Evolutionary conservation across 768 basidiomycete species (phyloP), one percentile per base, ranked within the genome.

Genomic region (Mrakia frigida): DNA sequence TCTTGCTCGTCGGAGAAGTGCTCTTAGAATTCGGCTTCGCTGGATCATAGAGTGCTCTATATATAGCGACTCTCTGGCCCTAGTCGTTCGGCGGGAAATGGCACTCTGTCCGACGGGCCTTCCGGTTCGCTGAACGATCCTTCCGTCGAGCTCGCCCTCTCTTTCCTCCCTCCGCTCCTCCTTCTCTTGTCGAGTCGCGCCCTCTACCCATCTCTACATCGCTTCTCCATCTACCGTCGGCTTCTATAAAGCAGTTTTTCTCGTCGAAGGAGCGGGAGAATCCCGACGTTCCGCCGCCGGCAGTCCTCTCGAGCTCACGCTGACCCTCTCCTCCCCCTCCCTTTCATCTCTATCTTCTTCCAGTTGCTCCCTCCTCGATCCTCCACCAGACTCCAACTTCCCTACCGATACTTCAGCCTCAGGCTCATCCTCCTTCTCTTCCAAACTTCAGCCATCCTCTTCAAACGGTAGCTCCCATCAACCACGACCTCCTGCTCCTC

Each of bases 281-380:
- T 14, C 46, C 46, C 46, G 46, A 50, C 46, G 14, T 16, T 50
- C 46, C 31, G 61, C 13, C 61, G 35, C 39, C 35, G 39, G 65
- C 21, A 31, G 18, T n/a, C 28, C 25, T 63, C 2, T 33, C 16
- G 31, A n/a, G 21, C 25, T 68, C 39, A n/a, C 43, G 37, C 65
- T 41, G 65, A 68, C 65, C 65, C 37, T 35, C 25, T 35, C 39
- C 21, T n/a, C 65, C 16, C 9, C 11, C 35, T 39, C 37, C 14
- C 6, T 41, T 33, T 65, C 11, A 37, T 39, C 37, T 68, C 21
- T 18, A n/a, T 25, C 39, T 39, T 18, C 18, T 6, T 68, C 2
- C 65, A 68, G 65, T 18, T 68, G 65, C 65, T 39, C 65, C 23
- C 65, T 68, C 21, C 65, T 68, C 7, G 65, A 68, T 43, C 65